Evolutionary conservation across 805 yeast species (phyloP).

Genomic region (Debaryomyces castellii): DNA sequence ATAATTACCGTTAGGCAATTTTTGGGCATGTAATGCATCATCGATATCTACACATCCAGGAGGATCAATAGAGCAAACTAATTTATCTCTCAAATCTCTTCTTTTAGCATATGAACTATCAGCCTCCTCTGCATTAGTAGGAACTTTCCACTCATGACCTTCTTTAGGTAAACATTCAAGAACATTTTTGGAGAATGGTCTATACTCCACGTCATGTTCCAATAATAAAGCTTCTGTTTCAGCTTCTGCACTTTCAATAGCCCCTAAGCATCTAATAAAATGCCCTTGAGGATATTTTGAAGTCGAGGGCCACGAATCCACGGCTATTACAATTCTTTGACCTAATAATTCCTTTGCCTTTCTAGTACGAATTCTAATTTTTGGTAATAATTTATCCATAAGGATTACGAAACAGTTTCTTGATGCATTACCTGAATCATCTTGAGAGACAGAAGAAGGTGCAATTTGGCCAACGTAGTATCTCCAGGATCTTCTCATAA

Average conservation of each 20-base stretch:
- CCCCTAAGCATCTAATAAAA: slow-evolving; percentile 86
- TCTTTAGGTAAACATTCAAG: slow-evolving; percentile 89
- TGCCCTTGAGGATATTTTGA: slow-evolving; percentile 93
- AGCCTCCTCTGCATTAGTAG: slow-evolving; percentile 54
- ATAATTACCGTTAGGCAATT: slow-evolving; percentile 86
- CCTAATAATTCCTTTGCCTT: slow-evolving; percentile 81
- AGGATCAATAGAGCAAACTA: slow-evolving; percentile 96
- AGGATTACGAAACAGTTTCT: slow-evolving; percentile 80
- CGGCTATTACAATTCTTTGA: slow-evolving; percentile 85
- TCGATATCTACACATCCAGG: slow-evolving; percentile 98
- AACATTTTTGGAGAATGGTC: slow-evolving; percentile 92
- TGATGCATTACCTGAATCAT: slow-evolving; percentile 60
- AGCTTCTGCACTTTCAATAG: slow-evolving; percentile 86
- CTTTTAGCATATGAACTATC: slow-evolving; percentile 62
- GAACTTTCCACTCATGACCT: slow-evolving; percentile 92
- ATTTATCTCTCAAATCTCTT: slow-evolving; percentile 80
- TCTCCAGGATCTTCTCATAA: slow-evolving; percentile 91
- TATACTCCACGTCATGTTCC: slow-evolving; percentile 95
- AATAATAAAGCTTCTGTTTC: slow-evolving; percentile 92
- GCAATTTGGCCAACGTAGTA: slow-evolving; percentile 93
- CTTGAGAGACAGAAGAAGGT: slow-evolving; percentile 61
- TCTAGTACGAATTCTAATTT: slow-evolving; percentile 82
- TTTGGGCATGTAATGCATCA: slow-evolving; percentile 86
- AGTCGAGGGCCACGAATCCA: slow-evolving; percentile 87
- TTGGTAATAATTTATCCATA: slow-evolving; percentile 88